These are phyloP conservation scores for Claviceps monticola DNA, from an alignment of 2,329 filamentous ascomycete genomes.

Conservation along the genomic window DNA sequence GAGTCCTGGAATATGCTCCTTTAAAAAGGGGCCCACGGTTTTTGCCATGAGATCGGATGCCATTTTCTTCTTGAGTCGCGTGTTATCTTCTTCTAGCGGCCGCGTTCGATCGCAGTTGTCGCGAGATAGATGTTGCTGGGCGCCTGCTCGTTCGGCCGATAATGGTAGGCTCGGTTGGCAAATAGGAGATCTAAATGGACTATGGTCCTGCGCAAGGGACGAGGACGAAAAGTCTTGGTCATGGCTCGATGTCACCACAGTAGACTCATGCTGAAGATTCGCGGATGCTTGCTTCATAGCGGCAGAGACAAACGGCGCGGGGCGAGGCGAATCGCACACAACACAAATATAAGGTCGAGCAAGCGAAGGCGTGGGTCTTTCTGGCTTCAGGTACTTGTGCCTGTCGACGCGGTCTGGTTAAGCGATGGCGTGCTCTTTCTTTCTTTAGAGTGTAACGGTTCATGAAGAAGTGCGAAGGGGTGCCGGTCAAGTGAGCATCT, in stretches of 20 bases:
- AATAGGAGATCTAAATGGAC: background rate
- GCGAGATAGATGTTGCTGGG: conserved; percentile 16
- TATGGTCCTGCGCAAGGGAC: background rate
- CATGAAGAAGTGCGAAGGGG: background rate
- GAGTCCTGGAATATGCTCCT: conserved; percentile 76
- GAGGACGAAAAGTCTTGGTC: background rate
- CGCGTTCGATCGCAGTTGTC: conserved; percentile 38
- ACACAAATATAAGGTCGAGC: background rate
- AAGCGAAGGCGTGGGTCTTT: background rate
- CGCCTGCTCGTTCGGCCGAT: conserved; percentile 2
- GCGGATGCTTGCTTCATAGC: conserved; percentile 2
- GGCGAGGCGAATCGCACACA: background rate
- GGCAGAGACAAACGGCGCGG: background rate
- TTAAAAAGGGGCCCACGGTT: conserved; percentile 76
- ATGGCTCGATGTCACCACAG: background rate
- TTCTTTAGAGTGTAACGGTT: background rate
- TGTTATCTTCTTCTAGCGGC: conserved; percentile 33
- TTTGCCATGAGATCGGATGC: conserved; percentile 55
- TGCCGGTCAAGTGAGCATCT: background rate
- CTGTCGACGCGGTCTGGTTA: background rate
- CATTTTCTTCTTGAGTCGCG: conserved; percentile 43
- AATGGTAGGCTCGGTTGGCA: background rate
- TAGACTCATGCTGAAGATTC: conserved; percentile 3
- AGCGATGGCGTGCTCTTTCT: conserved; percentile 5
- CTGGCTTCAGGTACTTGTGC: background rate